A percentile compares a stretch with the other conserved stretches of the same genome.
Conservation (phyloP, 1,284 basidiomycete genomes). For the Malassezia caprae region DNA sequence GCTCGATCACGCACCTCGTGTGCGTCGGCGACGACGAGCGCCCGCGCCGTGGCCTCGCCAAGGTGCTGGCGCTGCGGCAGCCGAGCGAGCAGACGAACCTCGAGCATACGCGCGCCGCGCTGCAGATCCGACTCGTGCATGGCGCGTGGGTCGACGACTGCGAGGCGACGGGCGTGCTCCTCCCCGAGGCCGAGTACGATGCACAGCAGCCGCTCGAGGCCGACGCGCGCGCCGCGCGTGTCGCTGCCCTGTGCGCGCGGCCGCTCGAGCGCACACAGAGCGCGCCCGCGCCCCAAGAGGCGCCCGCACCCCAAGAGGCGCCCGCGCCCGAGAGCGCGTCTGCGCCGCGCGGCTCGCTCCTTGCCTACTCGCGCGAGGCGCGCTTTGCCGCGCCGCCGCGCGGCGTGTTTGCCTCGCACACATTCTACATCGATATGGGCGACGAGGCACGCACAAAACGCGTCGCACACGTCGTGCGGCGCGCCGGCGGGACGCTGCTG, state of each 20-base stretch:
- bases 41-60: conserved; percentile 51
- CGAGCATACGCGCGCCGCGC: conserved; percentile 50
- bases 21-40: conserved; percentile 15
- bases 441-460: conserved; percentile 17
- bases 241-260: not conserved
- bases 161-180: conserved; percentile 57
- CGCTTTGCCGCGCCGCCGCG: conserved; percentile 1
- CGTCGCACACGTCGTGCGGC: conserved; percentile 18
- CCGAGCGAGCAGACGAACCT: not conserved
- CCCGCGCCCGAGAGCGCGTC: not conserved
- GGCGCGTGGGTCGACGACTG: conserved; percentile 80
- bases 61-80: conserved; percentile 21
- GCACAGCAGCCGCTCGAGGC: conserved; percentile 19
- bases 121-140: conserved; percentile 63
- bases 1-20: conserved; percentile 48
- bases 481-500: conserved; percentile 19
- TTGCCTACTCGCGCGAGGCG: conserved; percentile 1
- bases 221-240: not conserved
- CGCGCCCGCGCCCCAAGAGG: not conserved
- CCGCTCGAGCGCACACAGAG: conserved; percentile 4
- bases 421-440: conserved; percentile 19
- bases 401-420: conserved; percentile 14
- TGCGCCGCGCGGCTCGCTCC: not conserved
- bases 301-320: no score
- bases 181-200: conserved; percentile 30